phyloP scores from a whole-genome alignment of 257 asterid species.

The Solanum pennellii region DNA sequence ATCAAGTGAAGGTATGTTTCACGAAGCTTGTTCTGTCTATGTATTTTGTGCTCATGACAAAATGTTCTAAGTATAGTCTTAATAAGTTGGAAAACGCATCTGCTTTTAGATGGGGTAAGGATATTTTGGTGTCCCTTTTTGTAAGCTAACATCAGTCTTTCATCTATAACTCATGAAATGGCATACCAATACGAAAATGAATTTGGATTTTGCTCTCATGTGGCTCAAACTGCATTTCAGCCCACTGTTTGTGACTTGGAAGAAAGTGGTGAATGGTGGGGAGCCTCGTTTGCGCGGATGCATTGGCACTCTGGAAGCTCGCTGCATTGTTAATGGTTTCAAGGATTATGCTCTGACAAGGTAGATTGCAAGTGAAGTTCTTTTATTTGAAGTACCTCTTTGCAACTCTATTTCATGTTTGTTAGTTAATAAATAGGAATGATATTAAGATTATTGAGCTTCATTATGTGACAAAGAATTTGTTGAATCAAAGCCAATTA shows the following conservation, averaged over 20 bases:
- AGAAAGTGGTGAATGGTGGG: conserved; percentile 78
- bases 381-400: neutral
- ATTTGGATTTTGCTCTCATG: conserved; percentile 3
- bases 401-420: neutral
- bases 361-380: conserved; percentile 20
- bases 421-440: neutral
- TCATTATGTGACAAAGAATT: neutral
- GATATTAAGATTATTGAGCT: neutral
- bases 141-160: neutral
- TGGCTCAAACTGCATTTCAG: conserved; percentile 32
- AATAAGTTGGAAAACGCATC: neutral
- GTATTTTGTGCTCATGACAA: neutral
- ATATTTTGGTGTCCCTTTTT: neutral
- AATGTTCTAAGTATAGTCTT: neutral
- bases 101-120: neutral
- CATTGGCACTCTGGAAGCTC: conserved; percentile 96
- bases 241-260: conserved; percentile 96
- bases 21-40: neutral
- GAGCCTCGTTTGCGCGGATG: conserved; percentile 97
- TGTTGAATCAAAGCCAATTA: neutral
- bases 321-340: conserved; percentile 61
- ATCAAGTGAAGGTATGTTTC: neutral
- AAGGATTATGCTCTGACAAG: conserved; percentile 90
- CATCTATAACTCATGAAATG: neutral
- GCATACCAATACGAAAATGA: neutral